A percentile compares a stretch with the other conserved stretches of the same genome.
Evolutionary conservation across 805 yeast genomes (phyloP).

Genomic region (Jamesozyma lodderae): DNA sequence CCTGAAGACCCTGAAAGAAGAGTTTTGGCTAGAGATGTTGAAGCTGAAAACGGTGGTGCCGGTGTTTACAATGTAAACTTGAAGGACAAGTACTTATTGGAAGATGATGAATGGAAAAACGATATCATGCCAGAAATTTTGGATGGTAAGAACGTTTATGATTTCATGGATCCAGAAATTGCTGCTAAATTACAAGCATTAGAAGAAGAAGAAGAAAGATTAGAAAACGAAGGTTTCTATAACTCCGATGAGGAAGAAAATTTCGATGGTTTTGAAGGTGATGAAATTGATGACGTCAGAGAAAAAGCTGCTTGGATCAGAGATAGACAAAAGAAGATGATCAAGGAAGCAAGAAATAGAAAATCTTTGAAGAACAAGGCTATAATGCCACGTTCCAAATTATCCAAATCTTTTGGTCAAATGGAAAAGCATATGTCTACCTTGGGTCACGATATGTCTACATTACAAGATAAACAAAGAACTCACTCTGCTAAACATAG

Average conservation of each 20-base stretch:
- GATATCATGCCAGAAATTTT: slow-evolving; percentile 95
- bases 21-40: slow-evolving; percentile 76
- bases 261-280: slow-evolving; percentile 61
- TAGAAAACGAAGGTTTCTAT: slow-evolving; percentile 91
- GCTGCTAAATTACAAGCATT: slow-evolving; percentile 86
- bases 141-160: slow-evolving; percentile 95
- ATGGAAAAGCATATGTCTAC: slow-evolving; percentile 86
- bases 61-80: slow-evolving; percentile 94
- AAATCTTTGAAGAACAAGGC: slow-evolving; percentile 82
- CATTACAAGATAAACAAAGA: slow-evolving; percentile 47
- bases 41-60: slow-evolving; percentile 95
- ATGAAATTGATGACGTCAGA: slow-evolving; percentile 56
- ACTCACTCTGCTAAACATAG: slow-evolving; percentile 32
- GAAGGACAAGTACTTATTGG: slow-evolving; percentile 84
- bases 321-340: slow-evolving; percentile 89
- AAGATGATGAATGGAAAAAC: slow-evolving; percentile 95
- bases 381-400: slow-evolving; percentile 82
- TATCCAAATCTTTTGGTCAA: slow-evolving; percentile 61
- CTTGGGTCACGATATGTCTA: slow-evolving; percentile 78
- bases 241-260: slow-evolving; percentile 74
- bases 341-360: slow-evolving; percentile 76
- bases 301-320: slow-evolving; percentile 95
- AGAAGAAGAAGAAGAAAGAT: slow-evolving; percentile 93
- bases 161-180: slow-evolving; percentile 93
- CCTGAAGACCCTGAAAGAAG: slow-evolving; percentile 74